Conservation (phyloP, 2,329 filamentous ascomycete genomes). For the Calonectria montana region DNA sequence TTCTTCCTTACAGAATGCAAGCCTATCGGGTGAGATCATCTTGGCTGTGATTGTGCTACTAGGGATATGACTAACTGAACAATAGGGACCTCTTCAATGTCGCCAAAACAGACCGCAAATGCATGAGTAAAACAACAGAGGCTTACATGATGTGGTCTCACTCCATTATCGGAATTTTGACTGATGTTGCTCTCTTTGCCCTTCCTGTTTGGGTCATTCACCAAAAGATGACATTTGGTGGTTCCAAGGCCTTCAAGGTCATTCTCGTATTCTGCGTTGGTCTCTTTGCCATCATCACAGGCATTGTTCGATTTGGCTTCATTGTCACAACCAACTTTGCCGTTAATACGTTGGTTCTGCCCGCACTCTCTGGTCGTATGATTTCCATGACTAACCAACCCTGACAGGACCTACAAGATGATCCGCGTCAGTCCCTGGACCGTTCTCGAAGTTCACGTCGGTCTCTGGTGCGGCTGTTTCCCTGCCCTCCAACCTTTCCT, state of each 20-base stretch:
- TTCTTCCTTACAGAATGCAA: conserved; percentile 36
- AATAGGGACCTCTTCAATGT: conserved; percentile 34
- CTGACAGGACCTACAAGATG: conserved; percentile 50
- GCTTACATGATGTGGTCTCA: conserved; percentile 49
- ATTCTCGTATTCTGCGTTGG: conserved; percentile 52
- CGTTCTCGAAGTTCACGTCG: conserved; percentile 54
- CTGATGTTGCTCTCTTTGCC: conserved; percentile 48
- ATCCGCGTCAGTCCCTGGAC: conserved; percentile 50
- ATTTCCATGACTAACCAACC: not conserved
- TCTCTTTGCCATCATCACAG: conserved; percentile 49
- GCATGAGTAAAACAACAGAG: conserved; percentile 29
- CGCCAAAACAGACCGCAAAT: conserved; percentile 24
- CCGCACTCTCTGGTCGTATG: not conserved
- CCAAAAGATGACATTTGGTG: conserved; percentile 49
- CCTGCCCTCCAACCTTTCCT: conserved; percentile 53
- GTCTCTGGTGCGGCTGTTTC: conserved; percentile 55
- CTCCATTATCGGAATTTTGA: conserved; percentile 44
- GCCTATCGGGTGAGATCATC: conserved; percentile 28
- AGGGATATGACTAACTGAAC: not conserved
- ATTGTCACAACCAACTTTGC: conserved; percentile 45
- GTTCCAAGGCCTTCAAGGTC: conserved; percentile 48
- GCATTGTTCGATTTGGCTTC: conserved; percentile 49
- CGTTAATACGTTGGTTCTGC: conserved; percentile 45
- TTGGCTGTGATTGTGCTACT: not conserved
- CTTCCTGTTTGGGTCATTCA: conserved; percentile 52